Conservation (phyloP, 148 eudicot genomes). For the Linanthus parryae region DNA sequence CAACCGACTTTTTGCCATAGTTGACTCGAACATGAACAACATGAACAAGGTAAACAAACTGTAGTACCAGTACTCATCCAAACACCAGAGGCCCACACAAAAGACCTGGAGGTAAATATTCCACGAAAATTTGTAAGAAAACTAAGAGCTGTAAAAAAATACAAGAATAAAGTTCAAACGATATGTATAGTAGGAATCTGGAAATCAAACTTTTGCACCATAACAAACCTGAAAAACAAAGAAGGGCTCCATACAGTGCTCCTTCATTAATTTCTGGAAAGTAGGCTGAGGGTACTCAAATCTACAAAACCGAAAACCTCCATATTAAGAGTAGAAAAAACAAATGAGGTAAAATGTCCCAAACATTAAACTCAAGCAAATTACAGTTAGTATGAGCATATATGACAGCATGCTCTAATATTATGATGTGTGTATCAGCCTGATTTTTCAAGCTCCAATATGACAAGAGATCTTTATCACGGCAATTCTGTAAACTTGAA, state of each 20-base stretch:
- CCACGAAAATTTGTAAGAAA: neutral
- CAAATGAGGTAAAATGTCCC: neutral
- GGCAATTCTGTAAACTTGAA: no score
- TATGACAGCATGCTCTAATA: no score
- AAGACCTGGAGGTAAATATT: slow-evolving; percentile 54
- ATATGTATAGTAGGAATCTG: slow-evolving; percentile 4
- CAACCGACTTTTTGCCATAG: slow-evolving; percentile 95
- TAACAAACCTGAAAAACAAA: slow-evolving; percentile 90
- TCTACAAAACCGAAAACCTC: slow-evolving; percentile 34
- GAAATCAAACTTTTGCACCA: neutral
- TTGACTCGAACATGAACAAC: slow-evolving; percentile 97
- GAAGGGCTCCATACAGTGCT: slow-evolving; percentile 98
- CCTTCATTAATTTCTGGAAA: slow-evolving; percentile 93
- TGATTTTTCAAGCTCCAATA: no score
- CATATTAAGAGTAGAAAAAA: slow-evolving; percentile 3
- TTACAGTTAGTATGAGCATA: no score
- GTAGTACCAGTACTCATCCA: slow-evolving; percentile 97
- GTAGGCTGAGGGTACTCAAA: slow-evolving; percentile 99
- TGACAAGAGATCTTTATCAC: no score
- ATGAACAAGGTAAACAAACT: slow-evolving; percentile 90
- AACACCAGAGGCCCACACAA: slow-evolving; percentile 98
- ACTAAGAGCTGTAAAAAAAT: neutral
- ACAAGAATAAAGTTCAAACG: neutral
- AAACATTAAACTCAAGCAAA: neutral
- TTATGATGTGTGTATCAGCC: no score